Conservation (phyloP, 805 yeast genomes). For the Crinitomyces ghanaensis region DNA sequence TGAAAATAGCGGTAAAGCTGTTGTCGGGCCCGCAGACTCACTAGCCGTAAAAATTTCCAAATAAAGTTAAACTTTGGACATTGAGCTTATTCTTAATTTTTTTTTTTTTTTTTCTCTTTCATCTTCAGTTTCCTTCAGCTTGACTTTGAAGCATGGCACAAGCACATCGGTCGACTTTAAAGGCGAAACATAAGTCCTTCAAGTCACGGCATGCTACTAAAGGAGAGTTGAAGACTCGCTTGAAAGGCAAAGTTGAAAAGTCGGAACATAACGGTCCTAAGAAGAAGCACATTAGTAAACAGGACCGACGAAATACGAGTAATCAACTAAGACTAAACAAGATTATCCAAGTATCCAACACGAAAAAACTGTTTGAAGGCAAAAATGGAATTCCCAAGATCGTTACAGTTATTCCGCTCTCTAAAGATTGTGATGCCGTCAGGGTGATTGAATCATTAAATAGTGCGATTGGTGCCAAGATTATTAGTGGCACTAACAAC, state of each 20-base stretch:
- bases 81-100: neutral
- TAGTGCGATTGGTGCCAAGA: conserved; percentile 15
- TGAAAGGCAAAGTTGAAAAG: conserved; percentile 80
- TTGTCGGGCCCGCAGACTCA: too few species aligned
- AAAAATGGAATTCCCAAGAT: conserved; percentile 71
- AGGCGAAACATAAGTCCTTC: conserved; percentile 79
- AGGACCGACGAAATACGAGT: conserved; percentile 61
- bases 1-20: too few species aligned
- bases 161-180: conserved; percentile 75
- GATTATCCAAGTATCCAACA: conserved; percentile 44
- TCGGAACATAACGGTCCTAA: conserved; percentile 27
- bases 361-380: conserved; percentile 70
- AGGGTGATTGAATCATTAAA: conserved; percentile 20
- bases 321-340: conserved; percentile 70
- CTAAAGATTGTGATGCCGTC: conserved; percentile 46
- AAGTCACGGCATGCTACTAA: conserved; percentile 87
- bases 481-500: conserved; percentile 1
- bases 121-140: too few species aligned
- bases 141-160: conserved; percentile 29
- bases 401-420: conserved; percentile 68
- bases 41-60: too few species aligned
- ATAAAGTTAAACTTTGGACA: too few species aligned
- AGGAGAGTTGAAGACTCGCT: conserved; percentile 67
- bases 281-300: conserved; percentile 17
- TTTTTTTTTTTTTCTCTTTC: neutral